phyloP scores from a whole-genome alignment of 345 rosid species.

The Aquilaria yunnanensis region DNA sequence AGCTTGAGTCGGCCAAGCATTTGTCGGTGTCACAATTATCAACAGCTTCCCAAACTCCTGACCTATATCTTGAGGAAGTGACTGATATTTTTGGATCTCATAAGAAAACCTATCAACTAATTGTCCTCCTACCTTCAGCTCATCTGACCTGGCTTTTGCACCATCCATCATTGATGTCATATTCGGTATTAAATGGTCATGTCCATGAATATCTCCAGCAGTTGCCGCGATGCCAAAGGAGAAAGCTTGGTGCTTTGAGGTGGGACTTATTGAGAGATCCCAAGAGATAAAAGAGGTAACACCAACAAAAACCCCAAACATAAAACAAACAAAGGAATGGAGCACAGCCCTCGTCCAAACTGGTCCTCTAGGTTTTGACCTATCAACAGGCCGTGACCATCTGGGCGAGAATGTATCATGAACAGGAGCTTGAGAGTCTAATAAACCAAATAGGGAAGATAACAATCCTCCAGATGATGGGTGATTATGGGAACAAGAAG shows the following conservation, averaged over 20 bases:
- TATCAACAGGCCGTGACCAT: slow-evolving; percentile 34
- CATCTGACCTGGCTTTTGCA: slow-evolving; percentile 8
- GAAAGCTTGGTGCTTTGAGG: slow-evolving; percentile 30
- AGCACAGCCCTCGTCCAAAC: slow-evolving; percentile 44
- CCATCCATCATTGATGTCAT: slow-evolving; percentile 1
- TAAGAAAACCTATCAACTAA: slow-evolving; percentile 1
- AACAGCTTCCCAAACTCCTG: slow-evolving; percentile 30
- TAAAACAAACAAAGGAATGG: slow-evolving; percentile 45
- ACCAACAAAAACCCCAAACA: slow-evolving; percentile 46
- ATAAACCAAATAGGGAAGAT: slow-evolving; percentile 29
- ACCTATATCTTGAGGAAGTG: slow-evolving; percentile 17
- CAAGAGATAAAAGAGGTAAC: slow-evolving; percentile 32
- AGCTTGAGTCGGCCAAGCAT: slow-evolving; percentile 34
- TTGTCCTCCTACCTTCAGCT: slow-evolving; percentile 13
- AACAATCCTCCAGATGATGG: slow-evolving; percentile 29
- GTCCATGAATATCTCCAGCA: slow-evolving; percentile 13
- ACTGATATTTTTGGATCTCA: slow-evolving; percentile 9
- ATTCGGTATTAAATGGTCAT: slow-evolving; percentile 15
- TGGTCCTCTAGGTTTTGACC: slow-evolving; percentile 40
- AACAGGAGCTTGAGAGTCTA: slow-evolving; percentile 33
- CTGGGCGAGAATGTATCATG: slow-evolving; percentile 29
- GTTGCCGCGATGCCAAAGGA: slow-evolving; percentile 30
- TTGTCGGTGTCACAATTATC: slow-evolving; percentile 52
- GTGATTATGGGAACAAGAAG: slow-evolving; percentile 27
- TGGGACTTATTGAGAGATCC: slow-evolving; percentile 21